These are phyloP conservation scores for Starmerella vaccinii DNA, from an alignment of 805 yeast species.

Conservation along the genomic window DNA sequence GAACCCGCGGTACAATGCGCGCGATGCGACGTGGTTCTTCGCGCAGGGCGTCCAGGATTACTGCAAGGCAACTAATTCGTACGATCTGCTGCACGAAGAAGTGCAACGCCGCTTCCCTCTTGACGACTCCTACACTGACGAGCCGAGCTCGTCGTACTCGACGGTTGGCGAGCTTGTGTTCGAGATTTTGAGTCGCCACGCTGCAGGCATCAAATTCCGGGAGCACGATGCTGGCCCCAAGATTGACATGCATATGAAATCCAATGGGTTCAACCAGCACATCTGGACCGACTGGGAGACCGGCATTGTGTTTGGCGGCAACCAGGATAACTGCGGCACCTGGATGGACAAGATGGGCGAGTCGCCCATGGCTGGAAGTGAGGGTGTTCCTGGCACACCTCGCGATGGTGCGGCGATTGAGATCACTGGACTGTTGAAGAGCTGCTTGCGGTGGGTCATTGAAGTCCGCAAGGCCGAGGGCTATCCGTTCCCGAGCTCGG, in stretches of 20 bases:
- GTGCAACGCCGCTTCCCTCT: conserved; percentile 79
- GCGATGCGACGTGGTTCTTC: conserved; percentile 97
- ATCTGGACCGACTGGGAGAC: conserved; percentile 77
- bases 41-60: conserved; percentile 83
- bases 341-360: conserved; percentile 99
- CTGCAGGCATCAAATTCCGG: conserved; percentile 72
- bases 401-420: conserved; percentile 96
- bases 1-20: conserved; percentile 88
- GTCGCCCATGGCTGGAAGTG: conserved; percentile 65
- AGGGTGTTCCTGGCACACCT: conserved; percentile 96
- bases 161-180: conserved; percentile 66
- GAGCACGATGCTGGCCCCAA: conserved; percentile 92
- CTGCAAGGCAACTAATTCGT: conserved; percentile 49
- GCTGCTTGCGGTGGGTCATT: conserved; percentile 70
- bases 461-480: conserved; percentile 43
- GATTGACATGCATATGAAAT: conserved; percentile 84
- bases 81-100: conserved; percentile 51
- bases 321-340: conserved; percentile 88
- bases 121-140: conserved; percentile 66
- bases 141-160: conserved; percentile 63
- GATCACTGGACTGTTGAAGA: conserved; percentile 77
- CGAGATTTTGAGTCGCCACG: conserved; percentile 81
- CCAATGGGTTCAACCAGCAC: conserved; percentile 81
- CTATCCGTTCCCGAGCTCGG: conserved; percentile 46
- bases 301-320: conserved; percentile 85